Percentiles rank a stretch among this genome's conserved stretches.
Conservation (phyloP, 1,139 yeast genomes). For the Kazachstania sp. region DNA sequence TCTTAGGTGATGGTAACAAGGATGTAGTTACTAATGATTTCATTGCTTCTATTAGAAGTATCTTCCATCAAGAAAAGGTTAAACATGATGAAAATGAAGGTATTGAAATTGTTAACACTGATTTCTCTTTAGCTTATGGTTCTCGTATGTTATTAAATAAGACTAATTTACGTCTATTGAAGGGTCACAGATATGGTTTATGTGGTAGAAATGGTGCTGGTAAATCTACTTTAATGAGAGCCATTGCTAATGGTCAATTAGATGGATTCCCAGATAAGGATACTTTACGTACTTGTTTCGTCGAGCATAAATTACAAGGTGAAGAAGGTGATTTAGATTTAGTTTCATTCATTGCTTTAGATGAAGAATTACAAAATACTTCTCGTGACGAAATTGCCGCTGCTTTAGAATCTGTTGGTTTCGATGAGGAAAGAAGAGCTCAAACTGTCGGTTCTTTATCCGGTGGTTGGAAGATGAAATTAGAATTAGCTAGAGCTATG, state of each 20-base stretch:
- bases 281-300: conserved; percentile 86
- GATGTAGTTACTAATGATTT: conserved; percentile 39
- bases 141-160: conserved; percentile 94
- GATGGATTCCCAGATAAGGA: conserved; percentile 96
- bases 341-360: conserved; percentile 82
- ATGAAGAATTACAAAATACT: conserved; percentile 63
- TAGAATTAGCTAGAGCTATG: conserved; percentile 97
- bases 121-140: conserved; percentile 94
- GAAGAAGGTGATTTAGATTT: conserved; percentile 87
- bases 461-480: conserved; percentile 99
- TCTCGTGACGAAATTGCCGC: conserved; percentile 60
- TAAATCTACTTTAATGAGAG: conserved; percentile 93
- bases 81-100: conserved; percentile 58
- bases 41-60: conserved; percentile 48
- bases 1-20: conserved; percentile 38
- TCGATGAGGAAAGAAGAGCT: conserved; percentile 77
- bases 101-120: conserved; percentile 83
- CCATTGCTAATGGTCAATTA: conserved; percentile 92
- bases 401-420: conserved; percentile 81
- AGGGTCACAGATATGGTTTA: conserved; percentile 95
- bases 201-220: conserved; percentile 99
- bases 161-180: conserved; percentile 74
- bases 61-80: conserved; percentile 59
- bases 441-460: conserved; percentile 92
- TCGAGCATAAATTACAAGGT: conserved; percentile 94